Evolutionary conservation across 2,329 filamentous ascomycete species (phyloP).

Genomic region (Xylariaceae sp.): DNA sequence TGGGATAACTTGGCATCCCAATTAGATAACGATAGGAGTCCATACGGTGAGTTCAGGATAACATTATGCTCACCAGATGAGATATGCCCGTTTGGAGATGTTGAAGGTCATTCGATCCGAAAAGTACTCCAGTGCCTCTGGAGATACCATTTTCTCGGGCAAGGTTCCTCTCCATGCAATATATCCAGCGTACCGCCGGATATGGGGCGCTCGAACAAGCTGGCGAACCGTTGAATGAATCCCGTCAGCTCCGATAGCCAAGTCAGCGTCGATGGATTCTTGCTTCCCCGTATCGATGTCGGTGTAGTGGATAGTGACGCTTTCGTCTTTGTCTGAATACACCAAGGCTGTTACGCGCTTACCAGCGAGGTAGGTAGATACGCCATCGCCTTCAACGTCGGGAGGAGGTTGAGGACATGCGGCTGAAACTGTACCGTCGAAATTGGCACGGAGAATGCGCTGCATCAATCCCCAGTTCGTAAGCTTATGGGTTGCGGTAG

Average conservation of each 20-base stretch:
- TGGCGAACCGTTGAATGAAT: conserved; percentile 35
- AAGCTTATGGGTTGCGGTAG: conserved; percentile 36
- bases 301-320: conserved; percentile 24
- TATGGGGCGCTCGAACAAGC: conserved; percentile 25
- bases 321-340: conserved; percentile 7
- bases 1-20: conserved; percentile 39
- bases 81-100: conserved; percentile 22
- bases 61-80: conserved; percentile 33
- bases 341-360: conserved; percentile 25
- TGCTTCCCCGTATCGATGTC: conserved; percentile 27
- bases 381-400: conserved; percentile 21
- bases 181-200: conserved; percentile 34
- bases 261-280: conserved; percentile 40
- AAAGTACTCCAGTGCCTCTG: conserved; percentile 25
- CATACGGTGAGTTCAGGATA: no score
- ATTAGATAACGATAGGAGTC: no score
- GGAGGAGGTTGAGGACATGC: conserved; percentile 28
- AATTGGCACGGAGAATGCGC: conserved; percentile 43
- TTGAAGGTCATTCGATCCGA: conserved; percentile 11
- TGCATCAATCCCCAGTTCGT: conserved; percentile 48
- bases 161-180: conserved; percentile 35
- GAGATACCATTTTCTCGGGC: conserved; percentile 24
- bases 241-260: conserved; percentile 39
- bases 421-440: conserved; percentile 39
- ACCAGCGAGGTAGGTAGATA: conserved; percentile 27